Evolutionary conservation across 306 rosid genomes (phyloP), one percentile per base, ranked within the genome.

Genomic region (Prunus kanzakura): DNA sequence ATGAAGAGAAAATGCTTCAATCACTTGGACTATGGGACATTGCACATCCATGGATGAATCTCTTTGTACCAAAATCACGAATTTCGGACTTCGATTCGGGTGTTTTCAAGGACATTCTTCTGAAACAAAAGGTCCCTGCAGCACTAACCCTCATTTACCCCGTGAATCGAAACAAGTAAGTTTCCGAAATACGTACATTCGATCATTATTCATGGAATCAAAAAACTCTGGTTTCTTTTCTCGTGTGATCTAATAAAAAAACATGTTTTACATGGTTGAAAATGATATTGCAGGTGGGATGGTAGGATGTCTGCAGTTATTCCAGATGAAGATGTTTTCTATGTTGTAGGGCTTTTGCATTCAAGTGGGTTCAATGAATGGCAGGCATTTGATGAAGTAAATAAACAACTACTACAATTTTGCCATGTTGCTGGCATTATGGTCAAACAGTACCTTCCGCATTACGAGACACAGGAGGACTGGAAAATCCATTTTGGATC

Each of bases 31-130:
- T 84, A 0, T 92, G 99, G 99, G 90, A 92, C 0, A 66, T 88
- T 14, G 86, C 98, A 64, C 99, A 96, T 83, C 99, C 99, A 23
- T 96, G 99, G 97, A 4, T 96, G 29, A 89, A 92, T 82, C 75
- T 96, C 47, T 91, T 96, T 69, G 72, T 96, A 43, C 98, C 99
- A 3, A 76, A 82, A 78, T 96, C 99, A 54, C 78, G 79, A 72
- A 86, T 96, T 4, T 56, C 61, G 0, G 90, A 88, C 41, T 87
- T 96, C 20, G 19, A 91, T 73, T 71, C 83, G 0, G 90, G 91
- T 9, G 98, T 92, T 55, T 91, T 88, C 75, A 83, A 78, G 57
- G 82, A 74, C 64, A 96, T 96, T 45, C 57, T 92, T 73, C 88
- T 85, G 7, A 81, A 88, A 27, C 89, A 88, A 63, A 88, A 85